Evolutionary conservation across 2,329 filamentous ascomycete species (phyloP), one percentile per base, ranked within the genome.

Genomic region (Ophiocordyceps australis): DNA sequence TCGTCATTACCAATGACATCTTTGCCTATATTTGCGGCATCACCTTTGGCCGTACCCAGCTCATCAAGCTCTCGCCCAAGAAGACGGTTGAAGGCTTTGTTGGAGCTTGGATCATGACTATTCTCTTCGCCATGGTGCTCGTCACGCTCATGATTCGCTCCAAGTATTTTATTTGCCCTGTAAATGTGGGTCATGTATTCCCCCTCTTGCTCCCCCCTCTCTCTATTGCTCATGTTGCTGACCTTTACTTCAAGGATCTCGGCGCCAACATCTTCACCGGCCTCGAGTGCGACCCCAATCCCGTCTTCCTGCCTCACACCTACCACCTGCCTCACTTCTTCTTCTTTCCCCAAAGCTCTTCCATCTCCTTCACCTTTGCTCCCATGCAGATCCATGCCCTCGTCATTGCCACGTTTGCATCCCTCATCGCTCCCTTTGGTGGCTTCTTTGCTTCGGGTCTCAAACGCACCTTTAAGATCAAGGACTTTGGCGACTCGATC

Each of bases 401-500:
- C 28, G 65, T 81, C 27, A 75, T 95, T 41, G 82, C 82, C 11
- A 83, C 83, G 1, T 98, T 98, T 43, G 89, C 89, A 24, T 95
- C 86, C 4, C 65, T 98, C 20, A 93, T 98, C 40, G 89, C 89
- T 7, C 89, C 89, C 3, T 98, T 98, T 43, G 89, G 89, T 29
- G 89, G 89, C 17, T 98, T 98, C 66, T 98, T 98, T 47, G 89
- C 89, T 5, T 94, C 85, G 3, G 89, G 89, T 1, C 66, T 98
- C 30, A 98, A 98, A 67, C 80, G 89, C 17, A 94, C 86, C 4
- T 98, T 98, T 61, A 95, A 98, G 59, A 91, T 98, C 64, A 98
- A 98, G 64, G 89, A 98, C 57, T 98, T 98, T 55, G 89, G 89
- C 38, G 81, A 98, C 52, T 92, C 83, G 2, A 98, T 98, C 39